Evolutionary conservation across 2,329 filamentous ascomycete species (phyloP), one percentile per base, ranked within the genome.

Genomic region (Penicillium paneum): DNA sequence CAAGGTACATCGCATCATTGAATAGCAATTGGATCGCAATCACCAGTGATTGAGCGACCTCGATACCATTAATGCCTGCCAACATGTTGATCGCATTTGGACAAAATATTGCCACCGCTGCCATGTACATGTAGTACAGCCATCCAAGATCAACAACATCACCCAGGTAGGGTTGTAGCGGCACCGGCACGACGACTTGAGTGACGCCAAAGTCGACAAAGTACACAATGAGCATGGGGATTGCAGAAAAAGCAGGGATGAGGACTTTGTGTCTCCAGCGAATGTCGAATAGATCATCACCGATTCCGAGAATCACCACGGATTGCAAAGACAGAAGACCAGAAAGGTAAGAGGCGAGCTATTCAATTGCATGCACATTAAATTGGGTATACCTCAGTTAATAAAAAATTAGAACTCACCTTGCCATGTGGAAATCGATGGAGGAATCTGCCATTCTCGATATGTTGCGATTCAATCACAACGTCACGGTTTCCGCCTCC

Each of bases 71-170:
- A 74, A 99, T 90, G n/a, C 94, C 94, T 0, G 94, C 94, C n/a
- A 99, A 80, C 76, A 99, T 99, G 79, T 99, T 99, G 83, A 99
- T 99, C 74, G 91, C 91, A 77, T 99, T 97, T 7, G 94, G 92
- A 64, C 91, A 96, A 79, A 99, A 99, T 73, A 99, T 99, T 70
- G 93, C 90, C 63, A 99, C 83, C 53, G 89, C 88, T 49, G 91
- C 90, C 94, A 99, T 99, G 81, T 97, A 99, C 68, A 87, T 78
- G 77, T 99, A 99, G 82, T 99, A 99, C 53, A 90, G 77, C 71
- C 83, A 75, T 31, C 88, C 88, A 8, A 97, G 83, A 71, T 97
- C 86, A 70, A 97, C 81, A 45, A 97, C 83, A 64, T 90, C 84
- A 31, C 92, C 92, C 8, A 97, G 79, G 68, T 94, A 95, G 15